Percentiles rank a stretch among this genome's conserved stretches.
These are phyloP conservation scores for Cordyceps sp. DNA, from an alignment of 2,329 filamentous ascomycete genomes.

Conservation along the genomic window DNA sequence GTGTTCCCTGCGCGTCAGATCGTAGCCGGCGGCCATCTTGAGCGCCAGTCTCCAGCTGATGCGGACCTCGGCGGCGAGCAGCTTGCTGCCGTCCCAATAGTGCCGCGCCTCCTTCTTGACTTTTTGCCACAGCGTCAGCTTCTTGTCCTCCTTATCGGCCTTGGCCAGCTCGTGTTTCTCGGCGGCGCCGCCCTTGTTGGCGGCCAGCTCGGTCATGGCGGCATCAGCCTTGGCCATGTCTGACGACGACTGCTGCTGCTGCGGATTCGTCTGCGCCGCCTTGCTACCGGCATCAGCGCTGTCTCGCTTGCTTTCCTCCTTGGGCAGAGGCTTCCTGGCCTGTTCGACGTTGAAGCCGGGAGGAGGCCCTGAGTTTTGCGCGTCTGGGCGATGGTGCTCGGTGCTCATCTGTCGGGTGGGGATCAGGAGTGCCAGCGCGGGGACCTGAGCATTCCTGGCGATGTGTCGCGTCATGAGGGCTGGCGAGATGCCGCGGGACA, in stretches of 20 bases:
- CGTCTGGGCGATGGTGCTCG: conserved; percentile 36
- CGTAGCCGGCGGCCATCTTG: conserved; percentile 97
- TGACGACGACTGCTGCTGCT: conserved; percentile 5
- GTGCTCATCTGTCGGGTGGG: conserved; percentile 40
- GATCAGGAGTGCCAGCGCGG: conserved; percentile 39
- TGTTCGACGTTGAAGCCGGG: conserved; percentile 83
- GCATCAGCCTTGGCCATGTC: conserved; percentile 22
- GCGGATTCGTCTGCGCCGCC: conserved; percentile 12
- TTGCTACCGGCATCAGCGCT: conserved; percentile 12
- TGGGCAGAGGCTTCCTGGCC: conserved; percentile 68
- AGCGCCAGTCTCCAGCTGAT: conserved; percentile 83
- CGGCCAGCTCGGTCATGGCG: conserved; percentile 43
- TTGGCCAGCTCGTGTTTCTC: conserved; percentile 40
- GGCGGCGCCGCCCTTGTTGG: conserved; percentile 42
- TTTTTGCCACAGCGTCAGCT: conserved; percentile 77
- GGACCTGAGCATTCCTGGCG: conserved; percentile 25
- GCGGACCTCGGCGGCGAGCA: conserved; percentile 78
- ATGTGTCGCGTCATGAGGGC: conserved; percentile 29
- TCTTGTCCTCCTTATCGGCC: conserved; percentile 57
- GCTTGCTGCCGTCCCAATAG: conserved; percentile 97
- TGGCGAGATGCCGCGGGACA: conserved; percentile 29
- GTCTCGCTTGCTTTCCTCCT: conserved; percentile 23
- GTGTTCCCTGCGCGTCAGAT: conserved; percentile 84
- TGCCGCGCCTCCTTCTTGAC: conserved; percentile 87
- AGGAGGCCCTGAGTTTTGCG: conserved; percentile 47